phyloP scores from a whole-genome alignment of 768 basidiomycete genomes.

The Pholiota molesta region DNA sequence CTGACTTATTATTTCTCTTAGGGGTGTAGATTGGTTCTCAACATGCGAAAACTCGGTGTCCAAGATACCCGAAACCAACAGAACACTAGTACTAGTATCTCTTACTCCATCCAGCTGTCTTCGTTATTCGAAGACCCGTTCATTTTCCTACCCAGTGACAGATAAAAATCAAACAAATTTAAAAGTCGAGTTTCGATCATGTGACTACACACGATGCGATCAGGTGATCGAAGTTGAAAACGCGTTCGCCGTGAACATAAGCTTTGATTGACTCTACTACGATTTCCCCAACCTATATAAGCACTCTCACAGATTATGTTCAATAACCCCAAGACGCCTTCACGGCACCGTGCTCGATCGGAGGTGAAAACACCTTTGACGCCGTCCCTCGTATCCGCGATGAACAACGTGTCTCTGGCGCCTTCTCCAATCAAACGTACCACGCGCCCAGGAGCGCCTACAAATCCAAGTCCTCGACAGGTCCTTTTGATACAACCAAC shows the following conservation, averaged over 20 bases:
- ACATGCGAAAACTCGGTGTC: constrained; percentile 15
- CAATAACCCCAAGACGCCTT: constrained; percentile 49
- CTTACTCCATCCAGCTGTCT: background rate
- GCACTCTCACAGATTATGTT: constrained; percentile 13
- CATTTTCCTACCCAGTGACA: no score
- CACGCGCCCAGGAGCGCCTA: constrained; percentile 25
- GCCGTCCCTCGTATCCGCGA: constrained; percentile 43
- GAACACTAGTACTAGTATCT: background rate
- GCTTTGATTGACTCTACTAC: background rate
- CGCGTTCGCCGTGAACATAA: constrained; percentile 5
- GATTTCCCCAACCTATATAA: background rate
- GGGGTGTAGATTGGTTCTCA: constrained; percentile 20
- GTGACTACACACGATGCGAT: no score
- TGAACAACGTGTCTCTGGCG: constrained; percentile 46
- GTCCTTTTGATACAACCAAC: constrained; percentile 55
- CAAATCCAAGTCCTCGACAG: constrained; percentile 34
- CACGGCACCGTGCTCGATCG: constrained; percentile 47
- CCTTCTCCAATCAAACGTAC: constrained; percentile 31
- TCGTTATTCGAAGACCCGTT: background rate
- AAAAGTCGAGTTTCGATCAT: no score
- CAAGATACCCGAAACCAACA: constrained; percentile 25
- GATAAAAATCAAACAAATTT: no score
- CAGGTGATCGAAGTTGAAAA: constrained; percentile 21
- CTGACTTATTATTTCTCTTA: background rate
- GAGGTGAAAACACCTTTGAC: constrained; percentile 55